Conservation (phyloP, 768 basidiomycete genomes). For the Podaxis rugospora region DNA sequence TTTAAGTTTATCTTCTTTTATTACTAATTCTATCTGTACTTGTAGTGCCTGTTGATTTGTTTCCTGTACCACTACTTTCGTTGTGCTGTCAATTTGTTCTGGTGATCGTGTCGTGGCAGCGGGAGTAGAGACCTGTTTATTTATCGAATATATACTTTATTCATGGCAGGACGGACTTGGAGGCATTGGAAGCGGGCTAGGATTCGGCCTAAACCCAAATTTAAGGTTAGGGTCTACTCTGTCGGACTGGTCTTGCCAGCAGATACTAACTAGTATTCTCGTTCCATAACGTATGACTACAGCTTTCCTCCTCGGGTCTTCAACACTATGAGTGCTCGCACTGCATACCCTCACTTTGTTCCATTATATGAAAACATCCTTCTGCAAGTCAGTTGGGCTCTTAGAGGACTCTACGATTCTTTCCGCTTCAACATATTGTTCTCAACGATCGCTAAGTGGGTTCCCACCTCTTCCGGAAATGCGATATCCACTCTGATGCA, state of each 20-base stretch:
- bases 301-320: not conserved
- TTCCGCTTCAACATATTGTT: constrained; percentile 69
- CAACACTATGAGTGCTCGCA: constrained; percentile 29
- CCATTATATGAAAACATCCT: constrained; percentile 53
- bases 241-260: not conserved
- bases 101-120: not conserved
- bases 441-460: constrained; percentile 53
- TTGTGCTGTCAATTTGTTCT: constrained; percentile 4
- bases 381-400: constrained; percentile 58
- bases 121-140: not conserved
- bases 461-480: not conserved
- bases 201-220: constrained; percentile 20
- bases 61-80: constrained; percentile 15
- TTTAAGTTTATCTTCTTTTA: not conserved
- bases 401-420: constrained; percentile 62
- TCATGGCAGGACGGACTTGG: not conserved
- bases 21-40: constrained; percentile 8
- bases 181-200: not conserved
- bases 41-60: constrained; percentile 12
- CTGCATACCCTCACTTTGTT: constrained; percentile 67
- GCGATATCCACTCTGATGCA: not conserved
- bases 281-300: not conserved
- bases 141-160: not conserved
- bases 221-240: constrained; percentile 32
- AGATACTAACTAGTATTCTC: constrained; percentile 8